A percentile compares a stretch with the other conserved stretches of the same genome.
Conservation (phyloP, 306 rosid genomes). For the cucumber (Cucumis sativus) region Cucumber_9930_V3 NC_026661.2:20053501-20054000, state of each 20-base stretch:
- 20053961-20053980: neutral
- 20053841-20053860: neutral
- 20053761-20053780: no score
- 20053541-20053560: neutral
- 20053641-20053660: neutral
- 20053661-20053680: neutral
- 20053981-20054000: neutral
- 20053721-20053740: neutral
- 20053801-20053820: no score
- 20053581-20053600: neutral
- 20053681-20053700: neutral
- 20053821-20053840: no score
- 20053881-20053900: conserved; percentile 42
- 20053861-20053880: neutral
- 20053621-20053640: neutral
- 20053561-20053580: neutral
- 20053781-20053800: no score
- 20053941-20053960: conserved; percentile 87
- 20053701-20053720: conserved; percentile 1
- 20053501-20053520: neutral
- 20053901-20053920: conserved; percentile 97
- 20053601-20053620: neutral
- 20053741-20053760: neutral
- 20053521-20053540: neutral
- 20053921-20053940: conserved; percentile 94